Evolutionary conservation across 495 filamentous ascomycete species (phyloP), one percentile per base, ranked within the genome.

Genomic region (Tuber microsphaerosporum): DNA sequence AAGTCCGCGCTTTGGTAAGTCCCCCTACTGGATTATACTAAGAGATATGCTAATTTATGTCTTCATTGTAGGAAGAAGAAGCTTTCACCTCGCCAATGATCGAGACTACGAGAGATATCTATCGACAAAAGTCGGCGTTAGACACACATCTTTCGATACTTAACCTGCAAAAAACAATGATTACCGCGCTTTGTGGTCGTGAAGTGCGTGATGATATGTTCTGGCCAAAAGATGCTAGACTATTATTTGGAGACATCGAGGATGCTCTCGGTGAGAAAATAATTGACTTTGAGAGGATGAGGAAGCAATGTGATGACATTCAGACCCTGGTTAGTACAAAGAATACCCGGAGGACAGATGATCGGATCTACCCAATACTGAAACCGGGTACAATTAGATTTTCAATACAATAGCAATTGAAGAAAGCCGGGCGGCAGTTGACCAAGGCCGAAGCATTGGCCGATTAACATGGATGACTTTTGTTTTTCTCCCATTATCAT

Each of bases 391-490:
- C 26, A 8, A 65, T 34, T n/a, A 79, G 77, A 79, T 79, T 31
- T 79, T 79, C 37, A 79, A 79, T 71, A 79, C 72, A 16, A 79
- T 79, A 26, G 20, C 77, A 17, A 79, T 79, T 43, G 77, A 79
- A 42, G 77, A 79, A 68, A 79, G 77, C 10, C 76, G 75, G 45
- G 77, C 77, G 43, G 77, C 77, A 34, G 77, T 79, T 31, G 77
- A 79, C 17, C 77, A 79, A 48, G 77, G 77, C 45, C 69, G 77
- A 65, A 79, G 77, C 69, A 73, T 79, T 46, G 77, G 76, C 20
- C 75, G 77, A 20, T 78, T 78, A 72, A 79, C 77, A 70, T 79
- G 77, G 77, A 48, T 79, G 72, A 79, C 77, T 51, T 79, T 79
- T 78, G 74, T 79, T 72, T 79, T 79, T 75, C 76, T 79, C 22